Evolutionary conservation across 768 basidiomycete genomes (phyloP).

Genomic region (Aureoboletus auriporus): DNA sequence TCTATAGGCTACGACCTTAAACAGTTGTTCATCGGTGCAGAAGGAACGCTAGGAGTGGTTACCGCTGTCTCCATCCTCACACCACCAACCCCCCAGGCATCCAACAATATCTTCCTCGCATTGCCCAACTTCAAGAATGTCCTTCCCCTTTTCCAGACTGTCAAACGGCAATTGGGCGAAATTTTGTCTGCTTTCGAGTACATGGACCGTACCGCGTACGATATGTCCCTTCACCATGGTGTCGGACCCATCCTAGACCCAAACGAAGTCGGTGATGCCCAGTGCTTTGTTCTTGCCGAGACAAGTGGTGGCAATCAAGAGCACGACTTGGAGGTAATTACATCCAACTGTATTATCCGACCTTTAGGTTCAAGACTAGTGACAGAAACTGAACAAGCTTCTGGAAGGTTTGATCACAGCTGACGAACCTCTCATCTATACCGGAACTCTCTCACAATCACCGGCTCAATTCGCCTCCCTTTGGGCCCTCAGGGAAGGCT

Average conservation of each 20-base stretch:
- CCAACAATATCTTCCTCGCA: slow-evolving; percentile 90
- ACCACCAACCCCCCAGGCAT: slow-evolving; percentile 74
- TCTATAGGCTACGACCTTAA: slow-evolving; percentile 91
- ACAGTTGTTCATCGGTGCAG: slow-evolving; percentile 96
- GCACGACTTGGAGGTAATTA: slow-evolving; percentile 85
- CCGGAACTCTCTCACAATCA: slow-evolving; percentile 89
- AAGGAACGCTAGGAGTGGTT: slow-evolving; percentile 93
- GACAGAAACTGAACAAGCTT: slow-evolving; percentile 81
- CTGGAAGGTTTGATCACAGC: slow-evolving; percentile 74
- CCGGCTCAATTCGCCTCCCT: slow-evolving; percentile 85
- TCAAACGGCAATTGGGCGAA: slow-evolving; percentile 83
- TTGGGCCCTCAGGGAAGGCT: slow-evolving; percentile 89
- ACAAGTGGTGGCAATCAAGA: slow-evolving; percentile 91
- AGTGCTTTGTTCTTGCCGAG: slow-evolving; percentile 90
- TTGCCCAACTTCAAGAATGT: slow-evolving; percentile 85
- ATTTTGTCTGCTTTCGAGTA: slow-evolving; percentile 98
- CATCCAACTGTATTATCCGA: slow-evolving; percentile 2
- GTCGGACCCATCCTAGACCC: slow-evolving; percentile 74
- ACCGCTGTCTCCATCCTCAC: slow-evolving; percentile 95
- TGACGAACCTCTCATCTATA: slow-evolving; percentile 74
- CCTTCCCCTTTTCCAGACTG: slow-evolving; percentile 76
- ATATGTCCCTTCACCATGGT: slow-evolving; percentile 79
- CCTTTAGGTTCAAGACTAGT: slow-evolving; percentile 7
- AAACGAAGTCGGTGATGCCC: slow-evolving; percentile 69
- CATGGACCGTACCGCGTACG: slow-evolving; percentile 83